Evolutionary conservation across 768 basidiomycete species (phyloP).

Genomic region (Obba rivulosa): DNA sequence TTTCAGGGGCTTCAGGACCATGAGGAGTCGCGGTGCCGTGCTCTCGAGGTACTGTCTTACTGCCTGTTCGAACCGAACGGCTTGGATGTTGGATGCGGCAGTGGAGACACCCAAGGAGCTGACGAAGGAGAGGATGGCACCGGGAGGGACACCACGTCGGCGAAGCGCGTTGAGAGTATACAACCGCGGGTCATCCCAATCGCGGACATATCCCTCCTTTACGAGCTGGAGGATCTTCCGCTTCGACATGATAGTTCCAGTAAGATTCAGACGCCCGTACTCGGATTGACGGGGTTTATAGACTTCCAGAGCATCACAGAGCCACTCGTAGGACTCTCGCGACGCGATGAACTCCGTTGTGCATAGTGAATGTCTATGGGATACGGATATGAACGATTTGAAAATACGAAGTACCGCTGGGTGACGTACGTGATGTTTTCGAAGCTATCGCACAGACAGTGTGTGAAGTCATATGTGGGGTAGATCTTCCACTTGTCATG

Average conservation of each 20-base stretch:
- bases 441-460: slow-evolving; percentile 96
- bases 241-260: slow-evolving; percentile 96
- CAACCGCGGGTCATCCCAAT: slow-evolving; percentile 97
- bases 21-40: slow-evolving; percentile 79
- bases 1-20: slow-evolving; percentile 89
- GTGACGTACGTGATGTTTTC: slow-evolving; percentile 92
- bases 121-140: slow-evolving; percentile 91
- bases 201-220: slow-evolving; percentile 73
- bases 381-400: no score
- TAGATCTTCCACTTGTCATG: slow-evolving; percentile 94
- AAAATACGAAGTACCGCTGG: background rate
- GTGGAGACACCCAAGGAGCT: slow-evolving; percentile 93
- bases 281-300: slow-evolving; percentile 98
- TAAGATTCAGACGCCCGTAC: slow-evolving; percentile 87
- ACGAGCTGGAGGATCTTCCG: slow-evolving; percentile 91
- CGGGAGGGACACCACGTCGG: slow-evolving; percentile 93
- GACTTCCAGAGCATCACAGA: slow-evolving; percentile 94
- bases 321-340: slow-evolving; percentile 97
- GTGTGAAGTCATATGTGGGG: slow-evolving; percentile 98
- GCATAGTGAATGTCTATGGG: slow-evolving; percentile 90
- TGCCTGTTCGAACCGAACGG: slow-evolving; percentile 83
- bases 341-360: slow-evolving; percentile 95
- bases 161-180: slow-evolving; percentile 96
- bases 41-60: slow-evolving; percentile 88
- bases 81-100: slow-evolving; percentile 75